Percentiles rank a stretch among this genome's conserved stretches.
phyloP scores from a whole-genome alignment of 371 early-diverging fungal genomes.

The Zychaea mexicana region DNA sequence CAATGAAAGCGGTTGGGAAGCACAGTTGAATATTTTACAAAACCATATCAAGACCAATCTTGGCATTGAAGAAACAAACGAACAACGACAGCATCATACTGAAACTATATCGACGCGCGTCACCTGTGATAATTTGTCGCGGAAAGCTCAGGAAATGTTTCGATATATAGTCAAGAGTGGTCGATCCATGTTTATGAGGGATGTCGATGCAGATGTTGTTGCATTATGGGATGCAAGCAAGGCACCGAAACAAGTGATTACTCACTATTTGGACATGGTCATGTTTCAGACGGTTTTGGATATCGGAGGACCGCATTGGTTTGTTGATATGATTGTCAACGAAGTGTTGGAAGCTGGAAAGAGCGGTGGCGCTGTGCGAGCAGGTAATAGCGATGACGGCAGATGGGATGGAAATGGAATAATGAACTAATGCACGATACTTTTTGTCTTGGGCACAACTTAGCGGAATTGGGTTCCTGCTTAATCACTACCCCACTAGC shows the following conservation, averaged over 20 bases:
- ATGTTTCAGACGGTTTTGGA: constrained; percentile 48
- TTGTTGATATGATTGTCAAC: constrained; percentile 46
- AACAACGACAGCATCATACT: constrained; percentile 16
- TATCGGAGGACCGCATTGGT: constrained; percentile 51
- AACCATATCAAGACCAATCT: constrained; percentile 15
- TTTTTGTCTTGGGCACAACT: no score
- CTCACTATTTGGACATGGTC: constrained; percentile 50
- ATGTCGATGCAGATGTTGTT: constrained; percentile 41
- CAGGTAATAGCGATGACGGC: constrained; percentile 9
- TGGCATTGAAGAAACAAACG: constrained; percentile 18
- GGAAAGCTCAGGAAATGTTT: constrained; percentile 45
- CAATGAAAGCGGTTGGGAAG: not conserved
- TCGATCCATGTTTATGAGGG: constrained; percentile 53
- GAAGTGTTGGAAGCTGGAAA: constrained; percentile 52
- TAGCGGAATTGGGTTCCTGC: constrained; percentile 54
- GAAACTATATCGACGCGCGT: constrained; percentile 38
- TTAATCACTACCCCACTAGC: constrained; percentile 43
- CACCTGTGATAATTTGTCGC: constrained; percentile 34
- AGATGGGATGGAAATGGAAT: not conserved
- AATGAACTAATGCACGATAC: no score
- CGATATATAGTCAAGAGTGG: constrained; percentile 51
- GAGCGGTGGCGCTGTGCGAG: constrained; percentile 53
- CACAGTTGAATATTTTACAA: constrained; percentile 1
- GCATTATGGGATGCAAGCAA: constrained; percentile 31
- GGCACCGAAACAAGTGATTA: constrained; percentile 25